Evolutionary conservation across 2,329 filamentous ascomycete genomes (phyloP).

Genomic region (Penicillium expansum): DNA sequence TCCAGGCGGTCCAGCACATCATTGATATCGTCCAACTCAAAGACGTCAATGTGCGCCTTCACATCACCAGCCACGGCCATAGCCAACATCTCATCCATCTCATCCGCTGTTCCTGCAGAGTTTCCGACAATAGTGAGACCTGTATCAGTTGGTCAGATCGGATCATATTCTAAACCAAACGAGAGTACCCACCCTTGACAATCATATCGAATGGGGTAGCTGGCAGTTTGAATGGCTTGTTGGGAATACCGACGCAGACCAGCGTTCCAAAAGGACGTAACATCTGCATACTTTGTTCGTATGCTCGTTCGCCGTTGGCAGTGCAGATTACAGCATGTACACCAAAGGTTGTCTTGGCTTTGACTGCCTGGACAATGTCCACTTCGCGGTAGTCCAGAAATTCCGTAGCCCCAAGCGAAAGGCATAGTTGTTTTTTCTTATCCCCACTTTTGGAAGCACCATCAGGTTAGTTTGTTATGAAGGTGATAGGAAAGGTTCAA

Average conservation of each 20-base stretch:
- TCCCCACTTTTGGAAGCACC: slow-evolving; percentile 28
- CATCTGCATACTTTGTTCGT: slow-evolving; percentile 45
- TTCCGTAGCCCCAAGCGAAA: slow-evolving; percentile 32
- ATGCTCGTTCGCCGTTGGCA: slow-evolving; percentile 47
- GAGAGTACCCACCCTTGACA: slow-evolving; percentile 38
- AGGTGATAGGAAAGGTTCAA: background rate
- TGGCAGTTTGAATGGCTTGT: slow-evolving; percentile 43
- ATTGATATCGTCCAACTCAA: slow-evolving; percentile 35
- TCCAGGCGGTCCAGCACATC: slow-evolving; percentile 36
- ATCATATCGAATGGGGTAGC: slow-evolving; percentile 50
- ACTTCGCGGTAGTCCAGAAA: slow-evolving; percentile 38
- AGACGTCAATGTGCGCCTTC: slow-evolving; percentile 37
- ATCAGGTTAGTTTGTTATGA: background rate
- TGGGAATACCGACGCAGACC: slow-evolving; percentile 49
- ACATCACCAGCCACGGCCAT: slow-evolving; percentile 46
- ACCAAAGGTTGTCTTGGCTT: slow-evolving; percentile 43
- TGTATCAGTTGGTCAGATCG: slow-evolving; percentile 3
- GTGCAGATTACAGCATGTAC: slow-evolving; percentile 49
- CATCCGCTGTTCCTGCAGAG: slow-evolving; percentile 45
- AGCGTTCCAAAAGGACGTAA: slow-evolving; percentile 48
- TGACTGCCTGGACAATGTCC: slow-evolving; percentile 41
- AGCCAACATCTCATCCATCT: slow-evolving; percentile 48
- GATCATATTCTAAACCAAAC: background rate
- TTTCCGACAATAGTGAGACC: slow-evolving; percentile 48
- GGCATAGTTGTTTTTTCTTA: slow-evolving; percentile 35